phyloP scores from a whole-genome alignment of 352 stramenopile species.

The Blastocystis hominis region DNA sequence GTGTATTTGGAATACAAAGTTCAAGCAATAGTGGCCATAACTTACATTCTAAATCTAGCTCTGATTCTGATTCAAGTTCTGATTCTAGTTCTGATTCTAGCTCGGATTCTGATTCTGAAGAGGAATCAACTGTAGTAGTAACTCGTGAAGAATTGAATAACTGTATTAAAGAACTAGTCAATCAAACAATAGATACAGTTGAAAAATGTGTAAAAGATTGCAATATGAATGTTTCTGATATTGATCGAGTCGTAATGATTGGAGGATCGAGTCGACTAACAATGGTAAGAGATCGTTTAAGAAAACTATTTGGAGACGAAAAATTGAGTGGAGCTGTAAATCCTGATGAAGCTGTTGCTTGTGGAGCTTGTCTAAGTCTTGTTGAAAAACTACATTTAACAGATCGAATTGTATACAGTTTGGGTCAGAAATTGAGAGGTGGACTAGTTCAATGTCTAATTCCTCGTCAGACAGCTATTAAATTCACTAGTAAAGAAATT shows the following conservation, averaged over 20 bases:
- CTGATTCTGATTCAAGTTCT: no score
- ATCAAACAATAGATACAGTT: background rate
- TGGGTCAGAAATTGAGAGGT: background rate
- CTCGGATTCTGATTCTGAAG: no score
- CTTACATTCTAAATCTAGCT: no score
- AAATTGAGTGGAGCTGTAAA: background rate
- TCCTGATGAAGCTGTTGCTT: constrained; percentile 73
- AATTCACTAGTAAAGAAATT: background rate
- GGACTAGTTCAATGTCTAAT: background rate
- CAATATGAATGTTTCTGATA: constrained; percentile 54
- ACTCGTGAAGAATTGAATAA: background rate
- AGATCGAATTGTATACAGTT: background rate
- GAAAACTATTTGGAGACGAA: background rate
- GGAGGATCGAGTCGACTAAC: constrained; percentile 61
- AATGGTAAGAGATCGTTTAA: background rate
- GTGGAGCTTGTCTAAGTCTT: constrained; percentile 71
- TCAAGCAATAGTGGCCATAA: no score
- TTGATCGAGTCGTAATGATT: constrained; percentile 69
- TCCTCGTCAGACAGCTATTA: background rate
- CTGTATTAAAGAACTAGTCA: background rate
- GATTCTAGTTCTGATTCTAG: no score
- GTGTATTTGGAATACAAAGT: background rate
- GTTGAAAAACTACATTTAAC: background rate
- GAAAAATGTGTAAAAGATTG: background rate
- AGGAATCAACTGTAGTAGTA: background rate